phyloP scores from a whole-genome alignment of 2,329 filamentous ascomycete species.

The Endothia cerciana region DNA sequence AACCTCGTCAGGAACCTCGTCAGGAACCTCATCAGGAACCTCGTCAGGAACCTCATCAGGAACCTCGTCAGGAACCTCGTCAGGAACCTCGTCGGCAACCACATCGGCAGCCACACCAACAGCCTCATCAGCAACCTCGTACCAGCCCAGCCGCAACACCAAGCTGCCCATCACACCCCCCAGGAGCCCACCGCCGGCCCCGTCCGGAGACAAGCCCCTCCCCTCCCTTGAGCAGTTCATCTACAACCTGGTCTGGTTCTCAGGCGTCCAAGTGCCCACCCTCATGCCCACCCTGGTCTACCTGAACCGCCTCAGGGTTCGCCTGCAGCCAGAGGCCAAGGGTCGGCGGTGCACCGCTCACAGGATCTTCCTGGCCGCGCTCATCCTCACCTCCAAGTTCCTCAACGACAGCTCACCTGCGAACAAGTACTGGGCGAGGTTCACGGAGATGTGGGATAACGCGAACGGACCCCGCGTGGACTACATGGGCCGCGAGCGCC shows the following conservation, averaged over 20 bases:
- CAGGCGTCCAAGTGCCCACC: conserved; percentile 95
- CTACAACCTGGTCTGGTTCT: conserved; percentile 83
- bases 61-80: conserved; percentile 28
- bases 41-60: conserved; percentile 29
- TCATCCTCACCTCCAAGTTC: conserved; percentile 92
- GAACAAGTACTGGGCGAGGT: conserved; percentile 99
- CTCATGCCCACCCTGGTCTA: conserved; percentile 97
- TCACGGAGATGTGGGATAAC: conserved; percentile 67
- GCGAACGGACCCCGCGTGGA: conserved; percentile 8
- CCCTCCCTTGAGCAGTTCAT: conserved; percentile 92
- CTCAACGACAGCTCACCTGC: conserved; percentile 98
- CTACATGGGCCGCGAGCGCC: conserved; percentile 51
- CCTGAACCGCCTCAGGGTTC: conserved; percentile 79
- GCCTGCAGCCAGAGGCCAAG: conserved; percentile 91
- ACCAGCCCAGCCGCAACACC: conserved; percentile 30
- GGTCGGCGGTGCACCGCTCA: conserved; percentile 96
- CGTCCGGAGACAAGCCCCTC: conserved; percentile 57
- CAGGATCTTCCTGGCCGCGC: conserved; percentile 90
- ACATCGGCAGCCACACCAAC: too few relatives aligned
- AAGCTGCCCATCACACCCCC: conserved; percentile 55
- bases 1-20: conserved; percentile 28
- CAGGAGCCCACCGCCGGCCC: conserved; percentile 50
- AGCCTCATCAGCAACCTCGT: too few relatives aligned
- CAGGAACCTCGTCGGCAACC: not conserved
- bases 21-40: conserved; percentile 29